Evolutionary conservation across 2,329 filamentous ascomycete species (phyloP), one percentile per base, ranked within the genome.

Genomic region (Pleoardoris graminearum): DNA sequence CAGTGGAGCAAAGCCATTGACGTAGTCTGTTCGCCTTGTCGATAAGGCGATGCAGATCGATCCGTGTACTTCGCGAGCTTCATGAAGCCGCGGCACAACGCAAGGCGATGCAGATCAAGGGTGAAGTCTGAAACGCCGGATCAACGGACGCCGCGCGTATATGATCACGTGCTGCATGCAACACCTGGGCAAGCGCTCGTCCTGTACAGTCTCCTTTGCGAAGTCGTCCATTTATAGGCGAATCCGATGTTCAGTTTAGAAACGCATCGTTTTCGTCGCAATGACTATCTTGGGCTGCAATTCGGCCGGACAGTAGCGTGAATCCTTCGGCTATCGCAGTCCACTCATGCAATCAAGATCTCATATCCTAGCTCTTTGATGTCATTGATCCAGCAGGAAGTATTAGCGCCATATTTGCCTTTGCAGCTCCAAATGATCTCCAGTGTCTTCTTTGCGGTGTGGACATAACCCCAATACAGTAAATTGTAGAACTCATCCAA

Each of bases 391-490:
- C 70, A 72, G 42, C 67, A 72, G 10, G 30, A 16, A 25, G 65
- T 69, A 11, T 63, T 66, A 6, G 55, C 52, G 10, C 60, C 63
- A 14, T 49, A 49, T 50, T 55, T 54, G 35, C 69, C 69, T 36
- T 70, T 67, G 27, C 58, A 62, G 4, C 51, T 57, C 72, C 72
- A 75, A 7, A 75, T 72, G 1, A 57, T 57, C 45, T 70, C 64
- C 42, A 75, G 43, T 1, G 73, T 66, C 16, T 65, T 62, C 46
- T 72, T 68, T 0, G 69, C 68, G 1, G 67, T 72, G n/a, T 62
- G 62, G 10, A 75, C 53, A 35, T 73, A 73, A 0, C 72, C 72
- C 72, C 72, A 75, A 22, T 67, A 72, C 67, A 74, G 66, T 10
- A 66, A 55, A 3, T 62, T 57, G 53, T 70, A 75, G 2, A 73